Percentiles rank a stretch among this genome's conserved stretches.
Conservation (phyloP, 2,329 filamentous ascomycete species). For the Coniochaeta pulveracea region DNA sequence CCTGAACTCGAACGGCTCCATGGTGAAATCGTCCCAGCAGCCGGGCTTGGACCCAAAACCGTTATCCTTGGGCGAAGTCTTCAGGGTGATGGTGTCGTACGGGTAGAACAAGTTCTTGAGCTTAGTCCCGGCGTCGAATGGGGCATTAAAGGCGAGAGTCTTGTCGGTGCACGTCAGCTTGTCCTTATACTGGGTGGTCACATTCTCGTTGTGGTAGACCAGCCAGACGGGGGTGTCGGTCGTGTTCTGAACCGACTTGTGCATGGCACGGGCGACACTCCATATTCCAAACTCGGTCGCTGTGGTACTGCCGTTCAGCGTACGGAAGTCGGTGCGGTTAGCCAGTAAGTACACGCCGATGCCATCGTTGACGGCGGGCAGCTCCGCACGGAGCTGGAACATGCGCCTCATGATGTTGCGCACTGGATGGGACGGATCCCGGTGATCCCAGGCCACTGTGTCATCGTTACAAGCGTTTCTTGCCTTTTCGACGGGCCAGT, state of each 20-base stretch:
- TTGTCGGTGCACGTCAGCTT: conserved; percentile 38
- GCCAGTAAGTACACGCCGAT: conserved; percentile 42
- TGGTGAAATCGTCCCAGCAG: conserved; percentile 38
- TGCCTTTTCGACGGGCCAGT: conserved; percentile 38
- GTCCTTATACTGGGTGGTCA: conserved; percentile 27
- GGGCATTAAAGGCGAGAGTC: conserved; percentile 39
- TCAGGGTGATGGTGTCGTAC: conserved; percentile 42
- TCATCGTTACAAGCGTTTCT: conserved; percentile 42
- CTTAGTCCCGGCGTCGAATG: conserved; percentile 38
- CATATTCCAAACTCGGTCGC: conserved; percentile 46
- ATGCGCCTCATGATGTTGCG: conserved; percentile 50
- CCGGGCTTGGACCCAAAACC: conserved; percentile 37
- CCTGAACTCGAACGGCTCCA: conserved; percentile 46
- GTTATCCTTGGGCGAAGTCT: conserved; percentile 27
- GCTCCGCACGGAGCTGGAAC: conserved; percentile 46
- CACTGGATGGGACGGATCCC: conserved; percentile 49
- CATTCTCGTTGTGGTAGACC: conserved; percentile 36
- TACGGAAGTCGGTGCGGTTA: conserved; percentile 38
- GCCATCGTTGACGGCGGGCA: conserved; percentile 48
- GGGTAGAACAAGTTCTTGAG: conserved; percentile 55
- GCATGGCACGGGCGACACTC: conserved; percentile 43
- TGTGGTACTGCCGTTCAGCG: conserved; percentile 38
- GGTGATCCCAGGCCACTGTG: conserved; percentile 44
- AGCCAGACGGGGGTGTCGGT: conserved; percentile 36
- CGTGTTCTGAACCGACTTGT: conserved; percentile 37